Base-by-base conservation (phyloP, 805 yeast species). In the Maudiozyma serrabonitensis region DNA sequence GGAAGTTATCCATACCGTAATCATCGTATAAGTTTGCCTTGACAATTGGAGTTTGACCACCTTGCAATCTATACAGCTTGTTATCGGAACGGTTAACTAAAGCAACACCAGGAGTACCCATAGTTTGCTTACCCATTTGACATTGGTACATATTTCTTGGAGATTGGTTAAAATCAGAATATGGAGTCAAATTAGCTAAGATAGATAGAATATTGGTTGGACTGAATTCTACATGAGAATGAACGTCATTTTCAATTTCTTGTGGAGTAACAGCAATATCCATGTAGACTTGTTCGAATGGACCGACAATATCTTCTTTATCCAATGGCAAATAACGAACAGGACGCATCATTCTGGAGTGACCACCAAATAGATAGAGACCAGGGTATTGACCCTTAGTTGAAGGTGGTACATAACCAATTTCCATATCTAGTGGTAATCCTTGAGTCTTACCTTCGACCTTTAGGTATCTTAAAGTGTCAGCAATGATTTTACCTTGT, bases 121-220 rank as follows among this genome's bases (percentile, higher is more conserved):
- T 93, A 19, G 99, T 91, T 75, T 93, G 99, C 73, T 93, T 93
- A 80, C 97, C 98, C 99, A 93, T 93, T 77, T 93, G 99, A 73
- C 99, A 93, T 74, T 93, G 99, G 69, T 93, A 93, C 98, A 93
- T 93, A 69, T 93, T 93, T 81, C 99, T 86, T 63, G 99, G 99
- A 26, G 97, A 90, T 75, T 93, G 99, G 70, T 93, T 93, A 75
- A 93, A 93, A 69, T 93, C 99, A 1, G 98, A 90, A 68, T 88
- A 93, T 57, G 99, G 99, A 1, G 99, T 93, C 74, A 93, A 76
- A 70, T 93, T 93, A 55, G 98, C 99, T 68, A 93, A 75, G 57
- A 93, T 91, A 21, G 97, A 89, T 58, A 93, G 73, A 46, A 93
- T 88, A 69, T 93, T 89, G 2, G 98, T 93, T 60, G 99, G 98